These are phyloP conservation scores for Claviceps maximensis DNA, from an alignment of 2,329 filamentous ascomycete species.

Conservation along the genomic window DNA sequence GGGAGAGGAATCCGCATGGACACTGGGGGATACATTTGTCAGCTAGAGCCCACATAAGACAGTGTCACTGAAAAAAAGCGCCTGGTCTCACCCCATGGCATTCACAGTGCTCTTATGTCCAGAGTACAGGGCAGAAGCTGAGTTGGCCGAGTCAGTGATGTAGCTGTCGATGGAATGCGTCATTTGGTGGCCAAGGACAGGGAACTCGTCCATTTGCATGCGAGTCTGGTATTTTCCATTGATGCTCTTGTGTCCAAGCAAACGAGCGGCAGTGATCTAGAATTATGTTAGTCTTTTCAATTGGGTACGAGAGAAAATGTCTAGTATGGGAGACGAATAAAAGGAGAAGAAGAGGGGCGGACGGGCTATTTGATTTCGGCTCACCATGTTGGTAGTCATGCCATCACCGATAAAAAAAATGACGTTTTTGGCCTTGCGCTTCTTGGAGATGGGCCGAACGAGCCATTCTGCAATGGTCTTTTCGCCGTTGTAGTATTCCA, in stretches of 20 bases:
- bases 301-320: background rate
- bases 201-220: slow-evolving; percentile 71
- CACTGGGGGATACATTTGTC: slow-evolving; percentile 18
- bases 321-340: no score
- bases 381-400: slow-evolving; percentile 59
- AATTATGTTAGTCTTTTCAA: background rate
- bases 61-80: no score
- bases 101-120: slow-evolving; percentile 80
- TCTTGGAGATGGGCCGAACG: slow-evolving; percentile 55
- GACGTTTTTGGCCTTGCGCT: slow-evolving; percentile 72
- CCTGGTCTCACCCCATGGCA: slow-evolving; percentile 56
- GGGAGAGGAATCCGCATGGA: slow-evolving; percentile 66
- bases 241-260: slow-evolving; percentile 69
- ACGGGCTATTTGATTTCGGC: background rate
- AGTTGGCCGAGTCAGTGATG: slow-evolving; percentile 81
- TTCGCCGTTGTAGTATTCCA: slow-evolving; percentile 61
- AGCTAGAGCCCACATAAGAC: background rate
- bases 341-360: background rate
- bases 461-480: slow-evolving; percentile 64
- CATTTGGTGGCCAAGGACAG: slow-evolving; percentile 79
- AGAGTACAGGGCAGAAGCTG: slow-evolving; percentile 65
- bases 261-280: slow-evolving; percentile 61
- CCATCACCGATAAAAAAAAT: slow-evolving; percentile 71
- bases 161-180: slow-evolving; percentile 75
- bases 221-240: slow-evolving; percentile 72